phyloP scores from a whole-genome alignment of 2,329 filamentous ascomycete species.

The Eutypa lata region DNA sequence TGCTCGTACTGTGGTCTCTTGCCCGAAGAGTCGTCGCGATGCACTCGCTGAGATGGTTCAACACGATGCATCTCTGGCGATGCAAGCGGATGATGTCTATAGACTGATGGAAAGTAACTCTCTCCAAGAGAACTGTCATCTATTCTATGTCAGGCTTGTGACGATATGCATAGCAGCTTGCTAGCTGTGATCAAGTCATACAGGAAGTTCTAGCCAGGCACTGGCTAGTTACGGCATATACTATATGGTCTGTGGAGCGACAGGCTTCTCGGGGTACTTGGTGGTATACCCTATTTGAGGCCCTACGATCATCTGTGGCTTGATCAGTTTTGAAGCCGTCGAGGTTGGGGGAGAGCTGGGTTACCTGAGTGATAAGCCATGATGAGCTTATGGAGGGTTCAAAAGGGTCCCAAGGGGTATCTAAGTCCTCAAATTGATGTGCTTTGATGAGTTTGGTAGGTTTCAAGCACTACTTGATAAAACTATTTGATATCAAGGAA shows the following conservation, averaged over 20 bases:
- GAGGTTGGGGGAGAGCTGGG: background rate
- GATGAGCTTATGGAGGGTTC: background rate
- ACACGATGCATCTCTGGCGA: background rate
- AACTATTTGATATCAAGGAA: conserved; percentile 2
- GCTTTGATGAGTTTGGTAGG: conserved; percentile 11
- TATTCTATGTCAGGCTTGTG: background rate
- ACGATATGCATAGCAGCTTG: background rate
- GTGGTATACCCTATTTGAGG: background rate
- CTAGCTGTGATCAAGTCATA: background rate
- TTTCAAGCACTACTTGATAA: conserved; percentile 11
- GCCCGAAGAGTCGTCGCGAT: background rate
- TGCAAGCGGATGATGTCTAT: background rate
- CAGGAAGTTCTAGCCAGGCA: background rate
- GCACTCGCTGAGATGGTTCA: background rate
- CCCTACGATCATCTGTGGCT: background rate
- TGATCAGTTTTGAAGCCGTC: background rate
- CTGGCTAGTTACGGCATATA: background rate
- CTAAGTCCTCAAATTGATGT: conserved; percentile 10
- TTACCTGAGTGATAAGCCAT: background rate
- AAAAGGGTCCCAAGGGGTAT: conserved; percentile 4
- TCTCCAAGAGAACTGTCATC: background rate
- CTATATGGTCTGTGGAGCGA: background rate
- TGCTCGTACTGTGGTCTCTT: background rate
- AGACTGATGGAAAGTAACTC: background rate
- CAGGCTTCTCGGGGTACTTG: background rate